Evolutionary conservation across 2,329 filamentous ascomycete species (phyloP).

Genomic region (Thermothelomyces thermophilus): DNA sequence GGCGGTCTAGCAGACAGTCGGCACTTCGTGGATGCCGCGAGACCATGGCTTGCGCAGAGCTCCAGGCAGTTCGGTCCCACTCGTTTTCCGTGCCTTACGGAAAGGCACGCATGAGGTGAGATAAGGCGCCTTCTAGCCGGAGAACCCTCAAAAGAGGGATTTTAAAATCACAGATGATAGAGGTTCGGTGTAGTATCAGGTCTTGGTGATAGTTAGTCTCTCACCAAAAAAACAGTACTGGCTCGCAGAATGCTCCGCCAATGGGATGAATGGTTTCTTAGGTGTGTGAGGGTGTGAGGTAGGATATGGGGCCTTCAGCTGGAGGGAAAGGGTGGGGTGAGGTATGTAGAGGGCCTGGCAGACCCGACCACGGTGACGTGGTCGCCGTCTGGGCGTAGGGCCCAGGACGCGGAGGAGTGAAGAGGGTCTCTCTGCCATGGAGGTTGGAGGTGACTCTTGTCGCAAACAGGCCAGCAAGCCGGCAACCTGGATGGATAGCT

Average conservation of each 20-base stretch:
- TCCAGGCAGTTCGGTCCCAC: not conserved
- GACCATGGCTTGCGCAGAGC: slow-evolving; percentile 10
- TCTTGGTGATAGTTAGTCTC: not conserved
- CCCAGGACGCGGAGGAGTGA: not conserved
- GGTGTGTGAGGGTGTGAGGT: not conserved
- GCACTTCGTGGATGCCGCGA: not conserved
- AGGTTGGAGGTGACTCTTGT: not conserved
- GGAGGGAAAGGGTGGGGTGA: not conserved
- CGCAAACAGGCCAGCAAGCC: not conserved
- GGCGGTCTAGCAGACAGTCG: slow-evolving; percentile 4
- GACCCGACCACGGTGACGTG: slow-evolving; percentile 3
- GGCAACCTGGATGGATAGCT: not conserved
- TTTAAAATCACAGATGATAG: not conserved
- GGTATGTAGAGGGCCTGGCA: not conserved
- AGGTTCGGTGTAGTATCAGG: not conserved
- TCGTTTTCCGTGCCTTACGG: not conserved
- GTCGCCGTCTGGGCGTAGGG: not conserved
- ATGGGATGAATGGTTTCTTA: not conserved
- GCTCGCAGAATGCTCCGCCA: not conserved
- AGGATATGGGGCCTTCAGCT: not conserved
- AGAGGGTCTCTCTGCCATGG: not conserved
- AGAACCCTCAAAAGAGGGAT: no score
- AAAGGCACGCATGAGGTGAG: not conserved
- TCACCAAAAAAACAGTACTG: not conserved
- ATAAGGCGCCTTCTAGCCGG: not conserved